Conservation (phyloP, 2,329 filamentous ascomycete species). For the Chrysosporium queenslandicum region DNA sequence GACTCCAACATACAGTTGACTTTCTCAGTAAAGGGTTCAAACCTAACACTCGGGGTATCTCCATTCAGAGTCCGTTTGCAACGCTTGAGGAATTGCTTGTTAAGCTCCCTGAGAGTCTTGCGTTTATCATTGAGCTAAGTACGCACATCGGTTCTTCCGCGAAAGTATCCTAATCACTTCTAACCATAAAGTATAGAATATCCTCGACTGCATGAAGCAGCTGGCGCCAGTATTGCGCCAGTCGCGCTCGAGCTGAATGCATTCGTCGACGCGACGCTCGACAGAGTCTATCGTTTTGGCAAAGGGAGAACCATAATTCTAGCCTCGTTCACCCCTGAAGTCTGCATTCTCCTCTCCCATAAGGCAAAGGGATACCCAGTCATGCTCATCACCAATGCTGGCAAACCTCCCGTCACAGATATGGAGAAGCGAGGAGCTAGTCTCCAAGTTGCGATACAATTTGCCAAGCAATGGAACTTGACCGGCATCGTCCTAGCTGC, state of each 20-base stretch:
- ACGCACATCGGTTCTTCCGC: constrained; percentile 14
- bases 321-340: constrained; percentile 24
- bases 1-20: constrained; percentile 33
- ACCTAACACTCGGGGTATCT: constrained; percentile 31
- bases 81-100: constrained; percentile 33
- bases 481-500: constrained; percentile 31
- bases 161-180: not conserved
- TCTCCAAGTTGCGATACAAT: constrained; percentile 31
- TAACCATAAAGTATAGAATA: constrained; percentile 27
- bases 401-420: constrained; percentile 22
- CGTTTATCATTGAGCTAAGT: constrained; percentile 37
- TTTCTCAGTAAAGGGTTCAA: constrained; percentile 34
- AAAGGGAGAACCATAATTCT: constrained; percentile 26
- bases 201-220: constrained; percentile 32
- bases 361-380: constrained; percentile 22
- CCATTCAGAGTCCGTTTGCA: constrained; percentile 32
- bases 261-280: constrained; percentile 32
- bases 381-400: constrained; percentile 25
- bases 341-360: constrained; percentile 22
- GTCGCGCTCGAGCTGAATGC: constrained; percentile 33
- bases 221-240: constrained; percentile 27
- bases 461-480: constrained; percentile 32
- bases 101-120: constrained; percentile 28
- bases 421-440: constrained; percentile 27
- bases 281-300: constrained; percentile 22